Percentiles rank a stretch among this genome's conserved stretches.
phyloP scores from a whole-genome alignment of 768 basidiomycete genomes.

The Favolaschia claudopus region DNA sequence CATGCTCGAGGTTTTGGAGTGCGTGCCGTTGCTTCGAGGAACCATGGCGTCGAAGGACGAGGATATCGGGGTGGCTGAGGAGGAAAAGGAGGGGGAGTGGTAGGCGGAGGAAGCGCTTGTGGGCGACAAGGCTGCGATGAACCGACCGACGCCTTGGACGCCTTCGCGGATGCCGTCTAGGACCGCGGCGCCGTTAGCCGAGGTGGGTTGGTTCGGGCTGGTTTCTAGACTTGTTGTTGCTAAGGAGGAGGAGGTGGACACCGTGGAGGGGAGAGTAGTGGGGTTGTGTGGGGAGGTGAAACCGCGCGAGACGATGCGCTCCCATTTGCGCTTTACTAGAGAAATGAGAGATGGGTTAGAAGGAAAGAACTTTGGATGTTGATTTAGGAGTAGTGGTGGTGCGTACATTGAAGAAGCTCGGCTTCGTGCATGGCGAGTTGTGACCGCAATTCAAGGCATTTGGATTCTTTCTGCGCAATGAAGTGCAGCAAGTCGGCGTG shows the following conservation, averaged over 20 bases:
- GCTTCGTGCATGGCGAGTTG: slow-evolving; percentile 77
- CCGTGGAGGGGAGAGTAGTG: slow-evolving; percentile 27
- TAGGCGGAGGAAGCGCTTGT: too few relatives aligned
- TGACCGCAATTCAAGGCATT: slow-evolving; percentile 80
- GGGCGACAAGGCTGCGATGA: slow-evolving; percentile 55
- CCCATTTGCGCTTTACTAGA: slow-evolving; percentile 85
- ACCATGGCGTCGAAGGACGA: slow-evolving; percentile 17
- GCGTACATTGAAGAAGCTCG: slow-evolving; percentile 70
- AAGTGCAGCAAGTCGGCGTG: slow-evolving; percentile 83
- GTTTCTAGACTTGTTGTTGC: slow-evolving; percentile 4
- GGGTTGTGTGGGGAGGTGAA: slow-evolving; percentile 44
- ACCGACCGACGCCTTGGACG: slow-evolving; percentile 63
- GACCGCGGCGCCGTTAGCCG: slow-evolving; percentile 43
- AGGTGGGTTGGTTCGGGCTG: slow-evolving; percentile 21
- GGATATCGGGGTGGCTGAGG: too few relatives aligned
- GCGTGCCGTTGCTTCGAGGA: slow-evolving; percentile 21
- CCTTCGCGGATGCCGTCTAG: slow-evolving; percentile 72
- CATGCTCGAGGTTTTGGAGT: slow-evolving; percentile 32
- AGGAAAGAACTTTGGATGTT: too few relatives aligned
- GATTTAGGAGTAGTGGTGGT: too few relatives aligned
- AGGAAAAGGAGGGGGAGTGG: too few relatives aligned
- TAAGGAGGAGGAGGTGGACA: slow-evolving; percentile 28
- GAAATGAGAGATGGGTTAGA: not conserved
- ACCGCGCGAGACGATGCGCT: slow-evolving; percentile 74
- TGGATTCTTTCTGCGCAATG: slow-evolving; percentile 88